phyloP scores from a whole-genome alignment of 352 stramenopile genomes.

The Phytophthora hybrid region DNA sequence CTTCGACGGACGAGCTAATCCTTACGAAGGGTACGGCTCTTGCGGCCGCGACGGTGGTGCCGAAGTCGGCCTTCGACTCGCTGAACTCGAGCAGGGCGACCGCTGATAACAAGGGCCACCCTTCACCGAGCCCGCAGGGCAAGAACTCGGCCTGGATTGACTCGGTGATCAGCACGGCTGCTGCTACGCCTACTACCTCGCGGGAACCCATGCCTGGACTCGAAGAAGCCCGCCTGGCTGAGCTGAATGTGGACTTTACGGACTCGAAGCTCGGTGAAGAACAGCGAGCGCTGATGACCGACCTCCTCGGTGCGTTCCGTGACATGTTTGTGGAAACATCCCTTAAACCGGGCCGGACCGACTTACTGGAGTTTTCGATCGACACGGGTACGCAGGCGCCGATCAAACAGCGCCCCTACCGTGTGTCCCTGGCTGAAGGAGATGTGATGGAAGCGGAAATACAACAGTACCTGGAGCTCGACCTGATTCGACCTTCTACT shows the following conservation, averaged over 20 bases:
- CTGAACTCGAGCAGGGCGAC: background rate
- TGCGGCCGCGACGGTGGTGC: background rate
- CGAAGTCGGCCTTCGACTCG: background rate
- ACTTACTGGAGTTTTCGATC: too few species aligned
- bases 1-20: background rate
- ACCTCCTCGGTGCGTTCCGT: background rate
- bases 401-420: too few species aligned
- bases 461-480: too few species aligned
- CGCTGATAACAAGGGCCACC: background rate
- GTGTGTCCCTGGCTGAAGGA: too few species aligned
- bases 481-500: too few species aligned
- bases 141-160: background rate
- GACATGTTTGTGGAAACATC: conserved; percentile 3
- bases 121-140: too few species aligned
- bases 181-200: background rate
- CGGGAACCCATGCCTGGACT: background rate
- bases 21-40: background rate
- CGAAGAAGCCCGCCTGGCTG: background rate
- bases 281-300: background rate
- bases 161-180: background rate
- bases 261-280: background rate
- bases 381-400: too few species aligned
- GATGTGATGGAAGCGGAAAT: too few species aligned
- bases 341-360: background rate
- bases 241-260: background rate